Conservation (phyloP, 1,284 basidiomycete genomes). For the Pyrrhoderma noxium region DNA sequence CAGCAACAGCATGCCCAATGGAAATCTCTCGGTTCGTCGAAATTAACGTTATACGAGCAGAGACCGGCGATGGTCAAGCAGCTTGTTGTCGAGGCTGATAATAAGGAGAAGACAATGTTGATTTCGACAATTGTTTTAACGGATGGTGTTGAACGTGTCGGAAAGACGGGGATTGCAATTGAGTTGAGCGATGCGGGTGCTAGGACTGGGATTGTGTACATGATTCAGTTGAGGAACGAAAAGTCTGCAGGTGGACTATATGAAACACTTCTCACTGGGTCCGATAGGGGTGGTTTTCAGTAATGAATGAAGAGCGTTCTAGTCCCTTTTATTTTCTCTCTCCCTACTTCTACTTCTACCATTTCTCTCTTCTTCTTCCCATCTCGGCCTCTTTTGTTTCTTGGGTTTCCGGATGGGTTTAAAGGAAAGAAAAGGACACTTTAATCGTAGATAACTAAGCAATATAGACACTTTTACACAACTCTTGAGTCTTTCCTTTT, state of each 20-base stretch:
- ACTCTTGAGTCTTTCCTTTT: constrained; percentile 1
- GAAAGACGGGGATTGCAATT: constrained; percentile 95
- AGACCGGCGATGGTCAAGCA: constrained; percentile 88
- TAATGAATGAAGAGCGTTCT: not conserved
- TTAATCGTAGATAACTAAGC: too few species aligned
- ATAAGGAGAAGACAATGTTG: constrained; percentile 66
- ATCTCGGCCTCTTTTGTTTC: too few species aligned
- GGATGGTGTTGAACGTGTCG: constrained; percentile 96
- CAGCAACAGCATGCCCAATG: constrained; percentile 95
- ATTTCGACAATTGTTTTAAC: constrained; percentile 95
- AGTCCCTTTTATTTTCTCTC: too few species aligned
- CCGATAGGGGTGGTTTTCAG: constrained; percentile 40
- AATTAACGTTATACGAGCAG: constrained; percentile 82
- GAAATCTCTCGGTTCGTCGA: constrained; percentile 89
- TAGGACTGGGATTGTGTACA: constrained; percentile 95
- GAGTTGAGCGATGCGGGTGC: constrained; percentile 87
- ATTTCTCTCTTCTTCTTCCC: too few species aligned
- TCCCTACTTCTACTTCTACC: too few species aligned
- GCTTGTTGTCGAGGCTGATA: constrained; percentile 89
- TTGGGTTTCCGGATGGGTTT: constrained; percentile 4
- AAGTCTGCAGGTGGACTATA: constrained; percentile 79
- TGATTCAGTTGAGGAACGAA: constrained; percentile 93
- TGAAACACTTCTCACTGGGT: constrained; percentile 81
- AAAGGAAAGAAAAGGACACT: too few species aligned
- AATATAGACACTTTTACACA: too few species aligned